Evolutionary conservation across 805 yeast species (phyloP), one percentile per base, ranked within the genome.

Genomic region (Lipomyces sp.): DNA sequence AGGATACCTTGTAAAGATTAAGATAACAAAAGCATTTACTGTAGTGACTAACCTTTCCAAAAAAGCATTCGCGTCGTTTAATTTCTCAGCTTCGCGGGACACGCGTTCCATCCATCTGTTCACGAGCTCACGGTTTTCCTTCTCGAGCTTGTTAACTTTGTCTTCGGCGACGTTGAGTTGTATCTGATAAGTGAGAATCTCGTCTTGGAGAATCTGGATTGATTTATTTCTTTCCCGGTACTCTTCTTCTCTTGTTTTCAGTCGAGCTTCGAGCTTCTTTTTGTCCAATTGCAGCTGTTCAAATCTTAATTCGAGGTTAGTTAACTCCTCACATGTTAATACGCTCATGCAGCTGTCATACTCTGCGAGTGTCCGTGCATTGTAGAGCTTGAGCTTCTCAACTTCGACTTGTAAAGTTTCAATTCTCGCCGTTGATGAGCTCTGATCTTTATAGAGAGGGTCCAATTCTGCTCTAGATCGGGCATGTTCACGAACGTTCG

Each of bases 121-220:
- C 4, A 87, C 83, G 62, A 87, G 75, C 8, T 78, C 77, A 5
- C 81, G 79, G 71, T 87, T 85, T 66, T 88, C 90, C 15, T 67
- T 70, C 61, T 77, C 79, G 33, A 87, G 72, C 34, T 76, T 74
- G 2, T 71, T 73, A 6, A 82, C 76, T 57, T 75, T 82, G 67
- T 57, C 73, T 33, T 79, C 81, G 39, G 76, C 72, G 15, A 86
- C 80, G 65, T 84, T 85, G 45, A 80, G 79, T 73, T 88, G 92
- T 53, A 90, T 86, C 61, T 85, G 84, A 66, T 82, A 73, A 0
- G 87, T 82, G 24, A 90, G 79, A 35, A 87, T 79, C 72, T 90
- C 95, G 73, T 90, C 93, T 66, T 87, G 88, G 54, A 88, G 75
- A 39, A 82, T 78, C 66, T 86, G 90, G 24, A 87, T 82, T 3